Conservation (phyloP, 23 red algal species). For the Cyanidiococcus yangmingshanensis region DNA sequence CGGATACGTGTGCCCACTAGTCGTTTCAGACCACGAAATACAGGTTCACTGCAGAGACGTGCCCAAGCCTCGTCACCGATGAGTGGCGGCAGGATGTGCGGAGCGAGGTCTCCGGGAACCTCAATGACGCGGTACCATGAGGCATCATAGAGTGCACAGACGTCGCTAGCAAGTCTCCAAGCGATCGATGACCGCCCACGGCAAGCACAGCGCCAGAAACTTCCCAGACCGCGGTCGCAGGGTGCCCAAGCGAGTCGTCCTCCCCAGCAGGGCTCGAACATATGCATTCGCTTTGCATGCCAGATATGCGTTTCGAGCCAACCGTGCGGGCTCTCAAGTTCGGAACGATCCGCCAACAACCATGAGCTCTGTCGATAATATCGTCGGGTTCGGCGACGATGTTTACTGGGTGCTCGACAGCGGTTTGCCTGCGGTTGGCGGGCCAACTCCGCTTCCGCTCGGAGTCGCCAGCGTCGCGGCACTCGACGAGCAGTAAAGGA, state of each 20-base stretch:
- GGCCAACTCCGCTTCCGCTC: constrained; percentile 32
- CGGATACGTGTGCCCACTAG: not conserved
- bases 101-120: not conserved
- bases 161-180: not conserved
- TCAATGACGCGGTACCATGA: constrained; percentile 10
- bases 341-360: constrained; percentile 31
- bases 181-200: not conserved
- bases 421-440: constrained; percentile 25
- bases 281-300: constrained; percentile 89
- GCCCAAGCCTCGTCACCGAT: not conserved
- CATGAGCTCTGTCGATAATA: constrained; percentile 51
- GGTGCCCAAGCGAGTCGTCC: constrained; percentile 25
- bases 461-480: constrained; percentile 37
- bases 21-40: not conserved
- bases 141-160: constrained; percentile 7
- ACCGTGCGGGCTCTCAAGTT: constrained; percentile 12
- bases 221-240: constrained; percentile 40
- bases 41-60: not conserved
- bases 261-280: constrained; percentile 34
- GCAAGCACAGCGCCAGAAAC: constrained; percentile 11
- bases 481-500: constrained; percentile 52
- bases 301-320: constrained; percentile 90
- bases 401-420: not conserved
- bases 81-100: not conserved
- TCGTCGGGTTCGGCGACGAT: constrained; percentile 27